Evolutionary conservation across 495 filamentous ascomycete species (phyloP).

Genomic region (Echria macrotheca): DNA sequence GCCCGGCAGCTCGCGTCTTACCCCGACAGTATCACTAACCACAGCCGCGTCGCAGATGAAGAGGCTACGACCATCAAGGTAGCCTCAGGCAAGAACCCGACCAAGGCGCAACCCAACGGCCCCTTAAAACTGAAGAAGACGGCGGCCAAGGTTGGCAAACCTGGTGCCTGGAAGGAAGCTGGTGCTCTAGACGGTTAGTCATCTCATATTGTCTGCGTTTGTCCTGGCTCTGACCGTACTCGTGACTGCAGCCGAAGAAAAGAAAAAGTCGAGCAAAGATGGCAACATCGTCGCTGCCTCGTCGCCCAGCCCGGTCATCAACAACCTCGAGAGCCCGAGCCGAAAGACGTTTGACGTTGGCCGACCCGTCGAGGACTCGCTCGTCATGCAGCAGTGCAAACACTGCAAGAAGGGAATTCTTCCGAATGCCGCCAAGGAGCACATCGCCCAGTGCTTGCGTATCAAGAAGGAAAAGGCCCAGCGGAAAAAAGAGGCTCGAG

Average conservation of each 20-base stretch:
- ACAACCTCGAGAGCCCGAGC: slow-evolving; percentile 63
- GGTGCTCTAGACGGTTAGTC: slow-evolving; percentile 48
- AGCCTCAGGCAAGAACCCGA: slow-evolving; percentile 57
- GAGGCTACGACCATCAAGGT: slow-evolving; percentile 51
- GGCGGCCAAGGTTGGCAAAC: slow-evolving; percentile 50
- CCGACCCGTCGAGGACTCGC: slow-evolving; percentile 62
- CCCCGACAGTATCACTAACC: not conserved
- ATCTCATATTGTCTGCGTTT: not conserved
- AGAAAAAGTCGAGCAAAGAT: slow-evolving; percentile 39
- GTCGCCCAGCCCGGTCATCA: slow-evolving; percentile 55
- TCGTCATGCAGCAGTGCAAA: slow-evolving; percentile 70
- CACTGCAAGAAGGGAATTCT: slow-evolving; percentile 73
- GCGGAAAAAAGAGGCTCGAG: slow-evolving; percentile 73
- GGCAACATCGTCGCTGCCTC: slow-evolving; percentile 41
- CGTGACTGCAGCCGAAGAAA: slow-evolving; percentile 28
- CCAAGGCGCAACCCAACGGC: slow-evolving; percentile 30
- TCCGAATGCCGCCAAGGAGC: slow-evolving; percentile 54
- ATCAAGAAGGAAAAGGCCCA: slow-evolving; percentile 71
- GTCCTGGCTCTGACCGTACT: not conserved
- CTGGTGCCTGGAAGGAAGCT: slow-evolving; percentile 52
- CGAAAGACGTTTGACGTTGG: slow-evolving; percentile 68
- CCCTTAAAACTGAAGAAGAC: slow-evolving; percentile 66
- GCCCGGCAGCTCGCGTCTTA: too few relatives aligned
- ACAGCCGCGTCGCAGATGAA: slow-evolving; percentile 30
- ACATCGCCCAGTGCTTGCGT: slow-evolving; percentile 64